Evolutionary conservation across 1,139 yeast genomes (phyloP).

Genomic region (Pneumocystis murina): DNA sequence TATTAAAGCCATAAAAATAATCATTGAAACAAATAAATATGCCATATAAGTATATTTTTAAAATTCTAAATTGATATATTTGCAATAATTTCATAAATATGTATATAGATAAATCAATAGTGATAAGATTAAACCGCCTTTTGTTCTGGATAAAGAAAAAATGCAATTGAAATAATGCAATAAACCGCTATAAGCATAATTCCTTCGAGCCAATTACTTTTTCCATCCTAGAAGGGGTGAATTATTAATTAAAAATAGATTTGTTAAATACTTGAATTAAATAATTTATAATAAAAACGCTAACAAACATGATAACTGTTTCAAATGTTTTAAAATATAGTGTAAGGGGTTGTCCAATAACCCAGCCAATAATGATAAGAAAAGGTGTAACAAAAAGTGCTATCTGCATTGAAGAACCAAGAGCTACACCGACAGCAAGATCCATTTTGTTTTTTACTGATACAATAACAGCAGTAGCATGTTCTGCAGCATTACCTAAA

Average conservation of each 20-base stretch:
- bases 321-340: conserved; percentile 84
- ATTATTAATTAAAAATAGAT: not conserved
- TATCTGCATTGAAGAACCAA: conserved; percentile 92
- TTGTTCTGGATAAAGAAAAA: conserved; percentile 58
- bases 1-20: not conserved
- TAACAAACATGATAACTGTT: conserved; percentile 74
- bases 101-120: not conserved
- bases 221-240: conserved; percentile 50
- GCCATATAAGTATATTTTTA: not conserved
- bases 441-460: conserved; percentile 97
- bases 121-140: not conserved
- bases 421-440: conserved; percentile 89
- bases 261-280: conserved; percentile 30
- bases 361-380: conserved; percentile 87
- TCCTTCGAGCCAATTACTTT: conserved; percentile 94
- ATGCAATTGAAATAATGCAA: conserved; percentile 72
- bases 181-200: conserved; percentile 80
- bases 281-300: conserved; percentile 77
- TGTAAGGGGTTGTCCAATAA: conserved; percentile 79
- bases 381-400: conserved; percentile 91
- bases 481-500: conserved; percentile 90
- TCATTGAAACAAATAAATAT: not conserved
- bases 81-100: not conserved
- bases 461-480: conserved; percentile 86
- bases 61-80: not conserved